Conservation (phyloP, 140 eudicot species). For the Ambrosia hybrid region DNA sequence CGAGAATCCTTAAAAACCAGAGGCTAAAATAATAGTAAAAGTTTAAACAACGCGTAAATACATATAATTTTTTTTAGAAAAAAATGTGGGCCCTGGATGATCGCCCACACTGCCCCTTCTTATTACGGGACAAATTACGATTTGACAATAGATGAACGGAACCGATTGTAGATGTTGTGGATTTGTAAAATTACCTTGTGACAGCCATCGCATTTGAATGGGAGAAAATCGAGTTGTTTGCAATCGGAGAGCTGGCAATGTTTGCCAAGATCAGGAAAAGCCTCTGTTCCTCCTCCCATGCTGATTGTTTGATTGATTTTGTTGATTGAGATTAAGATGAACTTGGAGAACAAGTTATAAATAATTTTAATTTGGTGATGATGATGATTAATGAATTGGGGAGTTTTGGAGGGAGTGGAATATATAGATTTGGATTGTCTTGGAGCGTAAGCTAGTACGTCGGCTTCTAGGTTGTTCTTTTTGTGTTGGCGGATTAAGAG, state of each 20-base stretch:
- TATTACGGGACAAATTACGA: not conserved
- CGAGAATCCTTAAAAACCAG: no score
- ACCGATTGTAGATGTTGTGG: not conserved
- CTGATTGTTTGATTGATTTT: not conserved
- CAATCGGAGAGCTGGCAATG: constrained; percentile 81
- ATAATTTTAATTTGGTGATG: not conserved
- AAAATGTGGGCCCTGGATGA: no score
- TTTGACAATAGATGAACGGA: not conserved
- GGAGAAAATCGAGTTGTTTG: constrained; percentile 90
- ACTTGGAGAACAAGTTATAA: constrained; percentile 15
- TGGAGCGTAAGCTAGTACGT: constrained; percentile 49
- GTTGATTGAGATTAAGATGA: not conserved
- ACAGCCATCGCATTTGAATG: constrained; percentile 80
- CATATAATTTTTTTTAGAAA: no score
- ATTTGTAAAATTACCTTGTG: constrained; percentile 40
- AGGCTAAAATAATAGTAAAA: no score
- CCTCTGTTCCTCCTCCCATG: constrained; percentile 95
- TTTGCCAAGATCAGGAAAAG: constrained; percentile 81
- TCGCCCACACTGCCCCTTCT: no score
- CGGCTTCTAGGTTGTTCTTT: constrained; percentile 35
- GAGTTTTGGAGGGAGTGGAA: not conserved
- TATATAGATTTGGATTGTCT: constrained; percentile 47
- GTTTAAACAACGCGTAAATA: not conserved
- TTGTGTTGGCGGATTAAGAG: constrained; percentile 6
- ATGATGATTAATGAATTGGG: constrained; percentile 2